Evolutionary conservation across 2,329 filamentous ascomycete species (phyloP), one percentile per base, ranked within the genome.

Genomic region (Zymoseptoria pseudotritici): DNA sequence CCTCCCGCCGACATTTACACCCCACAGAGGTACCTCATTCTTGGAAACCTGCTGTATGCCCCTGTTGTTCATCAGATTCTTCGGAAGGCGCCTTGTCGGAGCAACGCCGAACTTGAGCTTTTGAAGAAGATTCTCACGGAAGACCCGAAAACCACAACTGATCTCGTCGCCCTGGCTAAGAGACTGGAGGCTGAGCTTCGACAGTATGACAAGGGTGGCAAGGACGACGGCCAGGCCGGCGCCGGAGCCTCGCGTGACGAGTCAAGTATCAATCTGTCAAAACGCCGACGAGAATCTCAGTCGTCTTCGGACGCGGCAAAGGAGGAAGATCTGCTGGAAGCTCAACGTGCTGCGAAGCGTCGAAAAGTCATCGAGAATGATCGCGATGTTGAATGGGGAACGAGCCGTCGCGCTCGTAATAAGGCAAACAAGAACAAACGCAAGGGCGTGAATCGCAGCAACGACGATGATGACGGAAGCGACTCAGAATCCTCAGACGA

Each of bases 11-110:
- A 46, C 36, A 46, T 46, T n/a, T 46, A 46, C 36, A 46, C 36
- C 13, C 36, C 36, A 17, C 36, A 46, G 36, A 46, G 36, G 17
- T 46, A 46, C 13, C 36, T 46, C 10, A 60, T 63, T 17, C 51
- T 63, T 13, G 61, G 61, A 50, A 55, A 61, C 20, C 53, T 63
- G 17, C 59, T 59, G 24, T 61, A 59, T 49, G 61, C 58, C 53
- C 54, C 59, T 10, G 46, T 59, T 11, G 61, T 59, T 13, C 53
- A 59, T 54, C 36, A 55, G 31, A 24, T 63, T 10, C 50, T 63
- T 13, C 56, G 52, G n/a, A 54, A 52, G 42, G 26, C 22, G 46
- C 29, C 31, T 61, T 46, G 51, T 31, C 11, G 50, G 50, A 31
- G 59, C 4, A 57, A 59, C 24, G 42, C 61, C 7, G 59, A 57